Base-by-base conservation (phyloP, 2,329 filamentous ascomycete species). In the Sordariomycetes sp. region DNA sequence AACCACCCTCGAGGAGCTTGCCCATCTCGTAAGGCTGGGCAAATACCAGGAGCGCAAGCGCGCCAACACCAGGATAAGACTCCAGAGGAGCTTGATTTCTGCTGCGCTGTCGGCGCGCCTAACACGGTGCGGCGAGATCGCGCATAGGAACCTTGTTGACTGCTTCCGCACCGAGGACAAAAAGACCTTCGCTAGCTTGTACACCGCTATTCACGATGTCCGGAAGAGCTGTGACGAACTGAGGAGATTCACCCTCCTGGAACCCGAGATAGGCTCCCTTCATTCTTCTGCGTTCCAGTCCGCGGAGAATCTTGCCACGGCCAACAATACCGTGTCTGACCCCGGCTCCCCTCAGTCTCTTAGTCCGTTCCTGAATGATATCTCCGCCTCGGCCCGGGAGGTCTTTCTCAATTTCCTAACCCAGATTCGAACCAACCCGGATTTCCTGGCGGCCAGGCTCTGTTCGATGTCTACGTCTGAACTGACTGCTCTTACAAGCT, bases 401-500 rank as follows among this genome's bases (percentile, higher is more conserved):
- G 83, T 86, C 51, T 83, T 97, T 60, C 70, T 97, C 60, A 82
- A 85, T 61, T 93, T 97, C 67, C 74, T 97, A 65, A 86, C 83
- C 54, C 83, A 90, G 71, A 81, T 97, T 62, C 85, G 93, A 65
- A 91, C 88, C 62, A 92, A 96, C 69, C 86, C 90, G 43, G 86
- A 92, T 66, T 97, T 95, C 72, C 72, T 99, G 70, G 90, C 93
- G 66, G 85, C 88, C 62, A 84, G 92, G 63, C 80, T 99, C 63
- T 85, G 85, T 69, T 85, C 82, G 65, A 77, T 99, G 64, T 86
- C 85, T 58, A 83, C 86, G 60, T 75, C 84, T 61, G 92, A 97
- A 71, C 79, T 97, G 58, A 82, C 86, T 64, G 81, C 86, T 59
- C 79, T 99, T 62, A 86, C 90, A 53, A 85, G 85, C 57, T 90